These are phyloP conservation scores for Geotrichum restrictum DNA, from an alignment of 1,139 yeast genomes.

Conservation along the genomic window DNA sequence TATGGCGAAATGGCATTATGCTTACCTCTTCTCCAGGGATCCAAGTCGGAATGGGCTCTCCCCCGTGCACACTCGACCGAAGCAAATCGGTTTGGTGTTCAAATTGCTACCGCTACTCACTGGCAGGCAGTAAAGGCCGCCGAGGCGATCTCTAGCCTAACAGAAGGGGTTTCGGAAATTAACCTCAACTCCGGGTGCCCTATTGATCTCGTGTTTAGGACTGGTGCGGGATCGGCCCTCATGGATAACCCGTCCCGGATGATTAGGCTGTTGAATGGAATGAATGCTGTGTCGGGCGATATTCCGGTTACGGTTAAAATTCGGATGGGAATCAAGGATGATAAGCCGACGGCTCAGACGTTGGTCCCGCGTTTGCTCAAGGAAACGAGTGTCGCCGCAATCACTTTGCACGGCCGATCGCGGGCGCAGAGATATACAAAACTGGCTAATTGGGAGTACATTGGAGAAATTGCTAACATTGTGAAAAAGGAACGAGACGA, in stretches of 20 bases:
- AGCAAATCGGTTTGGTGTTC: conserved; percentile 87
- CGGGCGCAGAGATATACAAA: conserved; percentile 91
- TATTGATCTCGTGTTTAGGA: conserved; percentile 81
- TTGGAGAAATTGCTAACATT: conserved; percentile 65
- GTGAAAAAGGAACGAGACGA: conserved; percentile 51
- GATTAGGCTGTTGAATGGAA: conserved; percentile 73
- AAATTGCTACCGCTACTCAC: conserved; percentile 84
- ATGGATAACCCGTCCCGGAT: conserved; percentile 85
- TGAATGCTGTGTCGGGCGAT: conserved; percentile 85
- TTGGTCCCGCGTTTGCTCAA: conserved; percentile 65
- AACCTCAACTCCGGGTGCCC: conserved; percentile 97
- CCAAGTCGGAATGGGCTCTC: conserved; percentile 94
- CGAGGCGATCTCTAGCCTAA: conserved; percentile 61
- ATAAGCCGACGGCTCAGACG: conserved; percentile 77
- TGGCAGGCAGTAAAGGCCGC: conserved; percentile 94
- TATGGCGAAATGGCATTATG: conserved; percentile 94
- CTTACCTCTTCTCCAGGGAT: conserved; percentile 81
- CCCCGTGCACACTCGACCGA: conserved; percentile 85
- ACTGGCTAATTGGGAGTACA: conserved; percentile 90
- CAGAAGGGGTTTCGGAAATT: conserved; percentile 63
- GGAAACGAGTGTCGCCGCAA: conserved; percentile 83
- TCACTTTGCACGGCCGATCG: conserved; percentile 93
- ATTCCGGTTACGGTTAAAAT: conserved; percentile 88
- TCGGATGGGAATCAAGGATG: conserved; percentile 85
- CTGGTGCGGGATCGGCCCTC: conserved; percentile 94